Evolutionary conservation across 2,329 filamentous ascomycete species (phyloP), one percentile per base, ranked within the genome.

Genomic region (Zymoseptoria crescenta): DNA sequence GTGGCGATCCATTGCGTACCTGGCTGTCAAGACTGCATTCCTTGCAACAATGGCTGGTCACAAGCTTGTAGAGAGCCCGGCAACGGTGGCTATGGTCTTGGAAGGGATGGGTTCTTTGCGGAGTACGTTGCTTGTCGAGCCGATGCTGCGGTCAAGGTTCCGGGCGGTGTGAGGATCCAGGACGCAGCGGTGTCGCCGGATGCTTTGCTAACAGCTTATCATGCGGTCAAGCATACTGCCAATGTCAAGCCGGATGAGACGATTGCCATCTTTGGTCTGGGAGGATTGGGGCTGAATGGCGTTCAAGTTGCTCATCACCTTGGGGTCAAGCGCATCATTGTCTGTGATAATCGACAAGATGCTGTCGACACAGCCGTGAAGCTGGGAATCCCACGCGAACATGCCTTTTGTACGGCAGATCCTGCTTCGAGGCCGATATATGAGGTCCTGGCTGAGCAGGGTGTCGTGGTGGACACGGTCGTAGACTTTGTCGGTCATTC

Each of bases 271-370:
- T 73, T 75, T 54, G 75, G 75, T 1, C 68, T 77, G 0, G 75
- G 75, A 16, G 75, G 75, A 0, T 64, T 77, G 2, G 75, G 75
- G 0, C 74, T 76, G 56, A 77, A 77, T 63, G 75, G 70, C 0
- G 59, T 77, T 13, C 74, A 77, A 55, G 70, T 75, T 24, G 66
- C 81, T 35, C 77, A 77, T 60, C 71, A 81, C 62, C 75, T 81
- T 52, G 75, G 81, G 45, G 81, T 79, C 54, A 61, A 63, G 54
- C 74, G 79, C 53, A 63, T 74, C 20, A 64, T 75, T 41, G 68
- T 75, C 5, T 70, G 69, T 7, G 74, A 76, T 58, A 61, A 72
- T 7, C 65, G 68, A 8, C 65, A 70, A n/a, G 72, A 72, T 35
- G 58, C 64, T 8, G 55, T 72, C 1, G 63, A 75, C 21, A 67